A percentile compares a stretch with the other conserved stretches of the same genome.
Evolutionary conservation across 192 early-diverging fungal species (phyloP).

Genomic region (Backusella sp.): DNA sequence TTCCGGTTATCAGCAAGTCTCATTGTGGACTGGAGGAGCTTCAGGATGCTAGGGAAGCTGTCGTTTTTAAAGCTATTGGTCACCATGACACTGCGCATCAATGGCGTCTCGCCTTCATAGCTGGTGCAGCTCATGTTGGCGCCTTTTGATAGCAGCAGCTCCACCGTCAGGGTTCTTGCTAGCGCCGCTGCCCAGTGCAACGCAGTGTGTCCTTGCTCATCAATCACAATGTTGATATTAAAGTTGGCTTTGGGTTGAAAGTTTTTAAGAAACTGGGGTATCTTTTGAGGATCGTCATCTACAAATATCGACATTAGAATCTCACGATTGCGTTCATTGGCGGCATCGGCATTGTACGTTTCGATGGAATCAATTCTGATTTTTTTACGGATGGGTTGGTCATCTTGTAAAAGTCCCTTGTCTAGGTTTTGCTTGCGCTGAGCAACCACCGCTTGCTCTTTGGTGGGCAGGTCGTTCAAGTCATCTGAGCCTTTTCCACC

Average conservation of each 20-base stretch:
- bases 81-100: constrained; percentile 86
- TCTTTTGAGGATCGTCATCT: constrained; percentile 62
- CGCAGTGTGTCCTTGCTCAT: constrained; percentile 91
- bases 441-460: constrained; percentile 24
- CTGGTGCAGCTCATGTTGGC: constrained; percentile 69
- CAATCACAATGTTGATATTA: constrained; percentile 83
- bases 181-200: constrained; percentile 96
- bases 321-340: constrained; percentile 63
- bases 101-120: constrained; percentile 79
- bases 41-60: constrained; percentile 71
- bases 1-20: constrained; percentile 66
- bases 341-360: constrained; percentile 16
- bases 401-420: neutral
- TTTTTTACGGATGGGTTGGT: constrained; percentile 15
- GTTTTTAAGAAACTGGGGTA: constrained; percentile 49
- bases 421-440: constrained; percentile 3
- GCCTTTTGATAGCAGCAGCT: constrained; percentile 74
- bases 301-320: constrained; percentile 86
- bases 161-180: constrained; percentile 70
- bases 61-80: constrained; percentile 80
- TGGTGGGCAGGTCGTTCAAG: constrained; percentile 20
- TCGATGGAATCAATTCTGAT: neutral
- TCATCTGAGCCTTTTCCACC: neutral
- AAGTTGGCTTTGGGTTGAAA: constrained; percentile 48
- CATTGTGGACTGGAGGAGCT: constrained; percentile 70